Evolutionary conservation across 139 green algal species (phyloP).

Genomic region (Coelastrella sp.): DNA sequence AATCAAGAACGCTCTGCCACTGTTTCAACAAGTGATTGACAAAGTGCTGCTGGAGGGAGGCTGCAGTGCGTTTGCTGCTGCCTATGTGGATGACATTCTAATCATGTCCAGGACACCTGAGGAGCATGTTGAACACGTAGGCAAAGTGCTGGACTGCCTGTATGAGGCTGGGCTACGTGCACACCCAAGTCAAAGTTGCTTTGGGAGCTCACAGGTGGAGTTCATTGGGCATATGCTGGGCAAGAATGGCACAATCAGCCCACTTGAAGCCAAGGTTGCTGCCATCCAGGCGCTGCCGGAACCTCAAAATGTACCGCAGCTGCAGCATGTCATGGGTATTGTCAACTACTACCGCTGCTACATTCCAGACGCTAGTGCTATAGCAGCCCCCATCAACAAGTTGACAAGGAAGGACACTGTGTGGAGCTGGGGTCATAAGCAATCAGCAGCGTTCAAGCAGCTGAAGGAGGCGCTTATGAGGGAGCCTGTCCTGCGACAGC

Average conservation of each 20-base stretch:
- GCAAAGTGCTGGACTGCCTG: constrained; percentile 5
- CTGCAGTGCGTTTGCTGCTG: not conserved
- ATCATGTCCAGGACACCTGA: not conserved
- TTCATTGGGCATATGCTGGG: constrained; percentile 60
- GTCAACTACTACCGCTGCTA: constrained; percentile 63
- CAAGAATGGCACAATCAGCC: constrained; percentile 13
- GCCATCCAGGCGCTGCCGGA: constrained; percentile 48
- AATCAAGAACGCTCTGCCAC: constrained; percentile 15
- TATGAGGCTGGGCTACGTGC: not conserved
- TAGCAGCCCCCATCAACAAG: constrained; percentile 44
- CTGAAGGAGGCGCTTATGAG: constrained; percentile 25
- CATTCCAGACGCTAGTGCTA: constrained; percentile 47
- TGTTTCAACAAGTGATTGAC: constrained; percentile 44
- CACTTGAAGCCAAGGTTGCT: constrained; percentile 45
- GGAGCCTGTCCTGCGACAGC: not conserved
- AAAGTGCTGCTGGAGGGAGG: constrained; percentile 17
- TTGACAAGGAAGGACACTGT: constrained; percentile 44
- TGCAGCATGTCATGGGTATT: constrained; percentile 54
- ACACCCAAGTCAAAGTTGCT: constrained; percentile 48
- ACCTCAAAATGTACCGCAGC: constrained; percentile 42
- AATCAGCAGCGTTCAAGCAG: not conserved
- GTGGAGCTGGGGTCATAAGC: constrained; percentile 43
- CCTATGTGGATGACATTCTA: constrained; percentile 52
- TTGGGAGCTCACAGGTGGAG: constrained; percentile 10
- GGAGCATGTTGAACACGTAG: constrained; percentile 29